Evolutionary conservation across 352 stramenopile species (phyloP).

Genomic region (Phytophthora sansomeana): DNA sequence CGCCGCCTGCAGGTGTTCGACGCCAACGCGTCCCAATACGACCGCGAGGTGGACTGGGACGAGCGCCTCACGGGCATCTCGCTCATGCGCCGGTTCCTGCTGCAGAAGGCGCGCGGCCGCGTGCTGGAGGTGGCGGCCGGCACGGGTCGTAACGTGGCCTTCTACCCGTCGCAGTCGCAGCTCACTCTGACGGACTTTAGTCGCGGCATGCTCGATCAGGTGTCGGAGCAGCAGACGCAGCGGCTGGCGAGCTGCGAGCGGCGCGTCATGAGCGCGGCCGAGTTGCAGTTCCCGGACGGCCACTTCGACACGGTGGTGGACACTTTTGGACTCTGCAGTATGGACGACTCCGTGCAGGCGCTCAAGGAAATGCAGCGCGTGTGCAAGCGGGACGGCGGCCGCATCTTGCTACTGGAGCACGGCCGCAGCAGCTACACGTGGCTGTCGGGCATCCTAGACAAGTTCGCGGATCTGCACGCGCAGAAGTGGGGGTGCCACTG

Average conservation of each 20-base stretch:
- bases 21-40: constrained; percentile 59
- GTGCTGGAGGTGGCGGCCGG: constrained; percentile 95
- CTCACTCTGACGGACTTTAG: constrained; percentile 83
- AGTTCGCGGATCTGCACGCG: constrained; percentile 91
- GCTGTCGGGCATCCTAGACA: constrained; percentile 93
- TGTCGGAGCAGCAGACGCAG: constrained; percentile 33
- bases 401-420: constrained; percentile 96
- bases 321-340: constrained; percentile 97
- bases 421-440: constrained; percentile 91
- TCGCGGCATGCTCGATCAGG: constrained; percentile 75
- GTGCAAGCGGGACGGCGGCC: constrained; percentile 75
- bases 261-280: constrained; percentile 65
- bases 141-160: constrained; percentile 95
- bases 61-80: constrained; percentile 84
- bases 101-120: constrained; percentile 70
- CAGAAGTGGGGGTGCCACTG: constrained; percentile 97
- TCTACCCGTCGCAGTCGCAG: constrained; percentile 69
- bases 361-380: constrained; percentile 95
- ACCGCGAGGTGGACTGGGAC: constrained; percentile 81
- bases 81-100: constrained; percentile 83
- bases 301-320: constrained; percentile 96
- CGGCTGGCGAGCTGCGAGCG: constrained; percentile 43
- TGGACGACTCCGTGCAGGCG: constrained; percentile 93
- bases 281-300: constrained; percentile 71
- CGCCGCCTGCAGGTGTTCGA: constrained; percentile 67